A percentile compares a stretch with the other conserved stretches of the same genome.
Conservation (phyloP, 1,284 basidiomycete genomes). For the Ustilago nuda region DNA sequence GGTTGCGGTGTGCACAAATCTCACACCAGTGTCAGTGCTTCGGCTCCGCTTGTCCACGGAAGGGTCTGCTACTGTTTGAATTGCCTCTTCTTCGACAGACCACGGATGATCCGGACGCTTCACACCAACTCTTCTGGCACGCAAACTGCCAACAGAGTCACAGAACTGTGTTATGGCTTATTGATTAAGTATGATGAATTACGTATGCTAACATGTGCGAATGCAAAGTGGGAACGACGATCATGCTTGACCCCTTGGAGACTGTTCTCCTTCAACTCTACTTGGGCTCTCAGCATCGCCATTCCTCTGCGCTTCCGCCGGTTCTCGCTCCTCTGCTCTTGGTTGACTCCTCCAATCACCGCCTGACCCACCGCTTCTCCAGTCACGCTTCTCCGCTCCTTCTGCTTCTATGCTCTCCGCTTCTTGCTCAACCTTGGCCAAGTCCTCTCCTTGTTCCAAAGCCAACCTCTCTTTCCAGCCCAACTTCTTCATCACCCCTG, state of each 20-base stretch:
- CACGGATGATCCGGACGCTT: too few relatives aligned
- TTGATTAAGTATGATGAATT: neutral
- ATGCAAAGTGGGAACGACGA: neutral
- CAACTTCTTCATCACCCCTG: constrained; percentile 25
- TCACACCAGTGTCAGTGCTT: too few relatives aligned
- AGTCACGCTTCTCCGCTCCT: neutral
- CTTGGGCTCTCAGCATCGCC: neutral
- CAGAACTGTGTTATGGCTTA: too few relatives aligned
- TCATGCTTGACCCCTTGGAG: neutral
- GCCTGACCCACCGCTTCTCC: constrained; percentile 1
- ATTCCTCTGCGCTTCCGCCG: neutral
- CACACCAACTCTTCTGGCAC: too few relatives aligned
- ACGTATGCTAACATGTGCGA: neutral
- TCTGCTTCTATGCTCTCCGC: constrained; percentile 11
- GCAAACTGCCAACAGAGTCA: too few relatives aligned
- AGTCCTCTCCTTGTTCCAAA: constrained; percentile 29
- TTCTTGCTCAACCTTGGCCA: constrained; percentile 3
- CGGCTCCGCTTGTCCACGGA: too few relatives aligned
- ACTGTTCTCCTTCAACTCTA: neutral
- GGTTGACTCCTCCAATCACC: constrained; percentile 41
- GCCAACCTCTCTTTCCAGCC: constrained; percentile 51
- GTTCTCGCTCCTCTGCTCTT: constrained; percentile 6
- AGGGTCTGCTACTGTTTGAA: too few relatives aligned
- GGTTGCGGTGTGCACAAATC: too few relatives aligned
- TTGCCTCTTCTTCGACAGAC: too few relatives aligned